Evolutionary conservation across 257 asterid species (phyloP).

Genomic region (Plantago ovata): DNA sequence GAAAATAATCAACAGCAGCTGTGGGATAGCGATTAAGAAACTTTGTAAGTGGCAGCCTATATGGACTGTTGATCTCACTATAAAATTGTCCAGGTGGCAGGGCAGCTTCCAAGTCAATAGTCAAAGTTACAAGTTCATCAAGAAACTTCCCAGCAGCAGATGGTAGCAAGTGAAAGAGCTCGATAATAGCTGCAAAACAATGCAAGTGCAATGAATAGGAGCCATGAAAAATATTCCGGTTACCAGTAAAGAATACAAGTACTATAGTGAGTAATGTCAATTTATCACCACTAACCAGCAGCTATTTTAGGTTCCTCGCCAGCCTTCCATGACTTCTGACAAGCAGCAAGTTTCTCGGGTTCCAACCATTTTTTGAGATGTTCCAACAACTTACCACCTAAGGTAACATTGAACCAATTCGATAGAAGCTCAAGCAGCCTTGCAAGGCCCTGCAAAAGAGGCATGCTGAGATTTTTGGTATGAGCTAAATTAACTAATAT

Average conservation of each 20-base stretch:
- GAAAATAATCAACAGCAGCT: conserved; percentile 92
- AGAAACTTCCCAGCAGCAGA: conserved; percentile 97
- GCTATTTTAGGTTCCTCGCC: conserved; percentile 99
- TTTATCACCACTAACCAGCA: conserved; percentile 62
- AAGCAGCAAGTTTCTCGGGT: conserved; percentile 92
- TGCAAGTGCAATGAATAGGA: conserved; percentile 14
- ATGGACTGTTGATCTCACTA: conserved; percentile 98
- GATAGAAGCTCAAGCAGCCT: conserved; percentile 96
- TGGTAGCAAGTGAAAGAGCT: conserved; percentile 98
- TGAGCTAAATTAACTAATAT: conserved; percentile 94
- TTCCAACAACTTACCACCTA: conserved; percentile 97
- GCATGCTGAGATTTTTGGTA: conserved; percentile 98
- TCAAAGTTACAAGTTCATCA: conserved; percentile 94
- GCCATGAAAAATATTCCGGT: neutral
- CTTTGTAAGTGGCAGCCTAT: conserved; percentile 93
- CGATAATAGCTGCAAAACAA: conserved; percentile 82
- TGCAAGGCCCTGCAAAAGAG: conserved; percentile 97
- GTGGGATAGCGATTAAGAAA: conserved; percentile 92
- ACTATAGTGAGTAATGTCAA: conserved; percentile 4
- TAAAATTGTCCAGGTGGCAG: conserved; percentile 96
- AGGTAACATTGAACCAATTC: conserved; percentile 96
- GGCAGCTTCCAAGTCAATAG: conserved; percentile 95
- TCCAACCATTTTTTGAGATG: conserved; percentile 99
- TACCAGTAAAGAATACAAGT: too few relatives aligned
- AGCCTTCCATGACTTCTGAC: conserved; percentile 99